Base-by-base conservation (phyloP, 2,329 filamentous ascomycete species). In the Claviceps pusilla region DNA sequence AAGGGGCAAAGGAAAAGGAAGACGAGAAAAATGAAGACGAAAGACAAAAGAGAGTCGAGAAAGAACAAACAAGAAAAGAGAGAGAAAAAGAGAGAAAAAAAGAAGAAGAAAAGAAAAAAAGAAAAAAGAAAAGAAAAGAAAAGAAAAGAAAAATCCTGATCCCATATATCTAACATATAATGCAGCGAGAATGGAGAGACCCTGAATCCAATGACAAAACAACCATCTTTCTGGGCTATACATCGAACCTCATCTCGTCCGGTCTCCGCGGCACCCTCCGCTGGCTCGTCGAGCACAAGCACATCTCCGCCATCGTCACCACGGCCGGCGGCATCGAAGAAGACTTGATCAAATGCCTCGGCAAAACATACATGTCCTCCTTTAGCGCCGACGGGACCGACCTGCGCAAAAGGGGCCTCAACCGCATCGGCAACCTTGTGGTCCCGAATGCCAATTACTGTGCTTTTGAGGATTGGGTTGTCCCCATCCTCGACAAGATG, bases 261-360 rank as follows among this genome's bases (percentile, higher is more conserved):
- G 93, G 93, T 9, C 79, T 98, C 35, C 82, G 93, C 53, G 90
- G 95, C 60, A 90, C 90, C 41, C 75, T 98, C 59, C 87, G 93
- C 55, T 98, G 89, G 73, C 80, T 98, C 0, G 90, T 94, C 48
- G 80, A 97, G 72, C 89, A 98, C 72, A 84, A 83, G 58, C 90
- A 97, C 66, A 83, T 98, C 58, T 93, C 89, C 0, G 87, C 86
- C 60, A 88, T 98, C 63, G 93, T 98, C 57, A 95, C 93, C 29
- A 95, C 93, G 0, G 93, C 93, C 0, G 93, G 93, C 48, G 93
- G 93, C 51, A 81, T 98, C 52, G 93, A 98, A 69, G 93, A 98
- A 68, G 93, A 98, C 69, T 83, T 98, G 55, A 98, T 98, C 77
- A 98, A 98, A 73, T 98, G 93, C 63, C 82, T 98, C 2, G 93